These are phyloP conservation scores for Yamadazyma philogaea DNA, from an alignment of 805 yeast genomes.

Conservation along the genomic window DNA sequence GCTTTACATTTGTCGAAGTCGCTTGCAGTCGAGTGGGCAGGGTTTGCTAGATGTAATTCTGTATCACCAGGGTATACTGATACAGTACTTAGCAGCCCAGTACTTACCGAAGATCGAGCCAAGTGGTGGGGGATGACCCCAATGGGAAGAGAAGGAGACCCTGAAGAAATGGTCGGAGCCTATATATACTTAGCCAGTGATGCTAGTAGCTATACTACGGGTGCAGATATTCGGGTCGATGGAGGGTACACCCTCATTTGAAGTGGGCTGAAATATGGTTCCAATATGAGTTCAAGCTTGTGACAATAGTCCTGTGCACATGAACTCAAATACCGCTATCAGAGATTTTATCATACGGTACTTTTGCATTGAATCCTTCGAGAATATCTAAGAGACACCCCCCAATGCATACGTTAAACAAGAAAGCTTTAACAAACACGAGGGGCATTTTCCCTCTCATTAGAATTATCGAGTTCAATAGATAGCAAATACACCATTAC, in stretches of 20 bases:
- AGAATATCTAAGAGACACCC: too few species aligned
- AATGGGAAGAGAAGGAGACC: constrained; percentile 42
- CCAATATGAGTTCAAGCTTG: too few species aligned
- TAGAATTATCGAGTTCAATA: too few species aligned
- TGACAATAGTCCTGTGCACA: too few species aligned
- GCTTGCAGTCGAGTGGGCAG: constrained; percentile 41
- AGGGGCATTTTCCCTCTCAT: too few species aligned
- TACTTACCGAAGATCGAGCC: constrained; percentile 30
- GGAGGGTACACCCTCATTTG: constrained; percentile 39
- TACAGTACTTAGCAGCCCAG: constrained; percentile 21
- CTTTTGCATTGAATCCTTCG: too few species aligned
- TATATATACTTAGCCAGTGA: constrained; percentile 44
- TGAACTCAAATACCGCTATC: too few species aligned
- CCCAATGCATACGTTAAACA: too few species aligned
- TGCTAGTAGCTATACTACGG: constrained; percentile 43
- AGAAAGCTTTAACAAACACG: too few species aligned
- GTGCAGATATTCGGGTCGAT: constrained; percentile 44
- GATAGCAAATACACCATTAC: too few species aligned
- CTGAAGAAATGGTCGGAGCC: constrained; percentile 45
- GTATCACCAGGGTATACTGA: constrained; percentile 35
- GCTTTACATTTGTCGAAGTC: constrained; percentile 35
- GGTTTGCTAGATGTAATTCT: constrained; percentile 39
- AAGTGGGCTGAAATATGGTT: too few species aligned
- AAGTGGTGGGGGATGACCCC: constrained; percentile 44
- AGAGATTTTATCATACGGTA: too few species aligned